Evolutionary conservation across 805 yeast genomes (phyloP), one percentile per base, ranked within the genome.

Genomic region (Myxozyma monticola): DNA sequence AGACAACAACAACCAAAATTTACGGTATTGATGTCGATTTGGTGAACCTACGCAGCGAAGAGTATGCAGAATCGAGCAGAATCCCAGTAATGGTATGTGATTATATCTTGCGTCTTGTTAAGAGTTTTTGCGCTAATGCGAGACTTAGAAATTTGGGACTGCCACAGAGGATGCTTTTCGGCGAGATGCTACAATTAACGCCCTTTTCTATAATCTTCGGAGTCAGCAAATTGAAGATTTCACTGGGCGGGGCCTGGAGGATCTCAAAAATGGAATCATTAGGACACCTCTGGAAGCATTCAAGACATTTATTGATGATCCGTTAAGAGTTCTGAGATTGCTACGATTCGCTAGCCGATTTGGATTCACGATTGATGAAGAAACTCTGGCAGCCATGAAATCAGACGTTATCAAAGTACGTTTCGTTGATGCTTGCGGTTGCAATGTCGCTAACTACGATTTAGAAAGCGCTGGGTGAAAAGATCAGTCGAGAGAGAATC

Each of bases 101-200:
- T 2, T 38, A 1, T 12, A 20, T 14, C 30, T 36, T 20, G 12
- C 3, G 24, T 36, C 18, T 22, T 18, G 15, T 38, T 6, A 18
- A 20, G 14, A 35, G 12, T 7, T 14, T n/a, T n/a, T n/a, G n/a
- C n/a, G 31, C 33, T 26, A 22, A 21, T 17, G 10, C 21, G 36
- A 22, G 12, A 6, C 17, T 22, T 15, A 80, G 35, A 76, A 78
- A 61, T 84, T 81, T 61, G 99, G 99, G 0, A 89, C 98, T 0
- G 91, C 98, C 0, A 76, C 79, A 54, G 86, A 91, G 64, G 99
- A 93, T 68, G 96, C 98, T 0, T 71, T 80, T 57, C 77, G 99
- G 62, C 76, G 99, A 64, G 99, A 93, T 70, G 98, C 98, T 1
- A 93, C 99, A 0, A 71, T 93, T 45, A 93, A 93, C 66, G 95